Conservation (phyloP, 371 early-diverging fungal genomes). For the Zychaea mexicana region DNA sequence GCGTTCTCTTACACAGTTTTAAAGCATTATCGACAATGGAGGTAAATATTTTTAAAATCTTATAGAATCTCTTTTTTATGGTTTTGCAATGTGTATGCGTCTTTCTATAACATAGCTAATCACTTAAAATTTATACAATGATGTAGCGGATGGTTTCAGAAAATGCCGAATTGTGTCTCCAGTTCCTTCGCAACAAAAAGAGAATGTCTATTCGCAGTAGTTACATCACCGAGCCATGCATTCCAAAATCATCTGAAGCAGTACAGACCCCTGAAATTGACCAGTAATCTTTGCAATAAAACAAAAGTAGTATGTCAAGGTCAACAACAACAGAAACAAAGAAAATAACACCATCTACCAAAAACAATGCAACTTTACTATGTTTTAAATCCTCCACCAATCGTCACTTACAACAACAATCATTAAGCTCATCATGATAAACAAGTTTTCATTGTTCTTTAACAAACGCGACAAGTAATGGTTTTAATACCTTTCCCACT, state of each 20-base stretch:
- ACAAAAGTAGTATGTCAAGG: neutral
- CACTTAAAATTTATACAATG: neutral
- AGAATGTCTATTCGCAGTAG: neutral
- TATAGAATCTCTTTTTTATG: neutral
- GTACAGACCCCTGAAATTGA: neutral
- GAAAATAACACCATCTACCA: neutral
- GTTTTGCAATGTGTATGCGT: neutral
- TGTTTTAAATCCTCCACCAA: neutral
- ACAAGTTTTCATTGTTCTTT: neutral
- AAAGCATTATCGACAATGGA: too few relatives aligned
- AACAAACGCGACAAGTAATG: neutral
- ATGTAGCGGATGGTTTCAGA: neutral
- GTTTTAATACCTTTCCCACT: slow-evolving; percentile 1
- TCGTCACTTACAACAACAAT: neutral
- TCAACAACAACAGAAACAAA: neutral
- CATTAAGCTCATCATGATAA: neutral
- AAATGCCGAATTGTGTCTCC: neutral
- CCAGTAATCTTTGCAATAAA: neutral
- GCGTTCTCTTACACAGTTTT: neutral
- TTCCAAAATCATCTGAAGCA: neutral
- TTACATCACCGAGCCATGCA: neutral
- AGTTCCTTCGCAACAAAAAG: neutral
- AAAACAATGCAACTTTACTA: neutral
- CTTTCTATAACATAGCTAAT: neutral
- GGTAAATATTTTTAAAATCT: too few relatives aligned